Percentiles rank a stretch among this genome's conserved stretches.
These are phyloP conservation scores for Kentomonas sorsogonicus DNA, from an alignment of 208 protist species.

Conservation along the genomic window DNA sequence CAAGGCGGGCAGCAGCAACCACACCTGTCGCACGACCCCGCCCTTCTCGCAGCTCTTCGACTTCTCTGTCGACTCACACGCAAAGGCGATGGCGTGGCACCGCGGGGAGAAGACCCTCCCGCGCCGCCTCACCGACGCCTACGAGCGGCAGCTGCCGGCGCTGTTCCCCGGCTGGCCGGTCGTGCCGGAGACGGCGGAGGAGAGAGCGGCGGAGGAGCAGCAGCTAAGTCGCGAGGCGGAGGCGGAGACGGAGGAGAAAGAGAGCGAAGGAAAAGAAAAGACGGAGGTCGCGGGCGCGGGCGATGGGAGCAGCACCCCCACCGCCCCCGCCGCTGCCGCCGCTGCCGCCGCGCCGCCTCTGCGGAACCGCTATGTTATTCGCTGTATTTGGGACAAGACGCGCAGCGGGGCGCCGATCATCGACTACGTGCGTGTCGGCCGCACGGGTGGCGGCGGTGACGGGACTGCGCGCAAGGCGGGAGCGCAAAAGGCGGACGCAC, in stretches of 20 bases:
- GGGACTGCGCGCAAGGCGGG: too few species aligned
- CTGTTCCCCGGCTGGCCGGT: constrained; percentile 17
- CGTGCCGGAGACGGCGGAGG: too few species aligned
- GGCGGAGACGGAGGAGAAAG: too few species aligned
- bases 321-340: too few species aligned
- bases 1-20: constrained; percentile 26
- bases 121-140: not conserved
- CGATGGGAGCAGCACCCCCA: too few species aligned
- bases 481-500: too few species aligned
- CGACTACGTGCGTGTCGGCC: too few species aligned
- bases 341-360: not conserved
- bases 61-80: constrained; percentile 1
- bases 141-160: constrained; percentile 2
- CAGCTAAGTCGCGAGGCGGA: too few species aligned
- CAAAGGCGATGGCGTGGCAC: constrained; percentile 18
- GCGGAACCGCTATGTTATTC: constrained; percentile 12
- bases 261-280: too few species aligned
- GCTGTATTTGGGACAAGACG: constrained; percentile 23
- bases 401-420: constrained; percentile 8
- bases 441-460: too few species aligned
- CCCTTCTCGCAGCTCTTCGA: not conserved
- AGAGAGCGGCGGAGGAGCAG: too few species aligned
- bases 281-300: too few species aligned
- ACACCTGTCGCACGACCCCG: not conserved
- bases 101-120: constrained; percentile 11